Conservation (phyloP, 2,329 filamentous ascomycete genomes). For the Parascedosporium putredinis region DNA sequence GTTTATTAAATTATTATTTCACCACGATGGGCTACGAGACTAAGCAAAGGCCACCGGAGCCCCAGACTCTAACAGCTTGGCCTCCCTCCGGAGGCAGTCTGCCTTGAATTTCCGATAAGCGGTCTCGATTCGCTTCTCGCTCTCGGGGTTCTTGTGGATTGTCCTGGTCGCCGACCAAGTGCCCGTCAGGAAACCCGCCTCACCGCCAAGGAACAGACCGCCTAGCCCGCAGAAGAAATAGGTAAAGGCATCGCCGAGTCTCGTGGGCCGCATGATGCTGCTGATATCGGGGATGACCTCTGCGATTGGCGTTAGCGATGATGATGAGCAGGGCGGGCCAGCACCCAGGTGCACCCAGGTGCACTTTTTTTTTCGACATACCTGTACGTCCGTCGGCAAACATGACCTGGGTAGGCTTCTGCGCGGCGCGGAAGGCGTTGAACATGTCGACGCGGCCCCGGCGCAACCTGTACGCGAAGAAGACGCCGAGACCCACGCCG, state of each 20-base stretch:
- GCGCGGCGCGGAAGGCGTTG: slow-evolving; percentile 46
- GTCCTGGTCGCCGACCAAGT: slow-evolving; percentile 39
- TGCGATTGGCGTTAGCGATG: too few species aligned
- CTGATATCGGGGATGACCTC: slow-evolving; percentile 32
- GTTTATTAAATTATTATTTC: too few species aligned
- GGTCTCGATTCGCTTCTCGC: slow-evolving; percentile 45
- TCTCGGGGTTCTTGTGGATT: slow-evolving; percentile 43
- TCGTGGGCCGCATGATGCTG: slow-evolving; percentile 43
- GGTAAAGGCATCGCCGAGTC: slow-evolving; percentile 48
- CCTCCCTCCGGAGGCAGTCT: slow-evolving; percentile 51
- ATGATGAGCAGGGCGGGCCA: too few species aligned
- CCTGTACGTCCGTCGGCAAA: slow-evolving; percentile 52
- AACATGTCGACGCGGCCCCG: slow-evolving; percentile 47
- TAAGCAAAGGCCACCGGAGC: neutral
- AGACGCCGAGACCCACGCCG: slow-evolving; percentile 49
- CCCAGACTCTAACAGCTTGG: slow-evolving; percentile 37
- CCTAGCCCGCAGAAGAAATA: slow-evolving; percentile 53
- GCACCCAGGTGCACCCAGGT: too few species aligned
- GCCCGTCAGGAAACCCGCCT: slow-evolving; percentile 49
- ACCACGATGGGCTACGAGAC: too few species aligned
- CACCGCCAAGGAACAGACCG: slow-evolving; percentile 54
- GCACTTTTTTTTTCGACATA: too few species aligned
- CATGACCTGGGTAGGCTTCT: slow-evolving; percentile 50
- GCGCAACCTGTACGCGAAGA: slow-evolving; percentile 46
- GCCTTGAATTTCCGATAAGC: slow-evolving; percentile 53